Conservation (phyloP, 116 monocot species). For the Papilionanthe hybrid region DNA sequence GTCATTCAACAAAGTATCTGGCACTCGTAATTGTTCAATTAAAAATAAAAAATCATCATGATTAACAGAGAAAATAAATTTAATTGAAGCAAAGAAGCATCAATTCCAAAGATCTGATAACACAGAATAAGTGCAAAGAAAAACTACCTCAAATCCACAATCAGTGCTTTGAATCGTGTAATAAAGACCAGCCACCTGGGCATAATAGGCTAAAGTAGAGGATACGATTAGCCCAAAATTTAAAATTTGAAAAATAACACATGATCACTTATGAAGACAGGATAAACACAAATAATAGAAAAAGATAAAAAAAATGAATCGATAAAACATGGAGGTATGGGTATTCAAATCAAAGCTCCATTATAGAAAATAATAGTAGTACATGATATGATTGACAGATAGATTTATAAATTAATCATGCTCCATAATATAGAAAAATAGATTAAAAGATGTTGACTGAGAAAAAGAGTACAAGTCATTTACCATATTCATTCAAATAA, state of each 20-base stretch:
- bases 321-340: not conserved
- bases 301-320: not conserved
- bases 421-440: not conserved
- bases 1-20: not conserved
- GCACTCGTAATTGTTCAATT: not conserved
- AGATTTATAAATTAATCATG: not conserved
- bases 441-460: not conserved
- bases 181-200: conserved; percentile 59
- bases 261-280: not conserved
- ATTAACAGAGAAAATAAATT: not conserved
- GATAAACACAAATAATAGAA: not conserved
- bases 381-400: not conserved
- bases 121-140: not conserved
- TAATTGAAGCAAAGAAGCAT: not conserved
- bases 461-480: conserved; percentile 7
- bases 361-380: not conserved
- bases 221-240: conserved; percentile 1
- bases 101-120: not conserved
- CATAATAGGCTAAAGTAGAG: conserved; percentile 74
- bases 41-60: not conserved
- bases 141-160: conserved; percentile 77
- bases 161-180: conserved; percentile 44
- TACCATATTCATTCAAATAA: conserved; percentile 92
- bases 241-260: not conserved
- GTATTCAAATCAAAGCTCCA: no score